Conservation (phyloP, 2,329 filamentous ascomycete genomes). For the Phialemoniopsis sp. region DNA sequence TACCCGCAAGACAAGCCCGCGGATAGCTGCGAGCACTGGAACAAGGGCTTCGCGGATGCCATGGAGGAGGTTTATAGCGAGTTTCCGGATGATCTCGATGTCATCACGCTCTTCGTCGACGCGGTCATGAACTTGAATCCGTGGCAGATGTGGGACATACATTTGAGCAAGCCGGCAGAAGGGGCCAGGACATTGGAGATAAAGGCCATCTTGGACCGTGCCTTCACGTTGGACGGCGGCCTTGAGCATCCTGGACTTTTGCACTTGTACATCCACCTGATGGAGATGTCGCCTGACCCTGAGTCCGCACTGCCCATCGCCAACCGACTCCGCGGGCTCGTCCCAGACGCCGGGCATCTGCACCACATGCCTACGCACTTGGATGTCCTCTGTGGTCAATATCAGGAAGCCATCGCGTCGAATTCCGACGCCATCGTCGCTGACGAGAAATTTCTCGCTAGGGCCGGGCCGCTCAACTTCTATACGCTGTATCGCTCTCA, state of each 20-base stretch:
- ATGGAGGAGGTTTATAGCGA: constrained; percentile 30
- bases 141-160: constrained; percentile 38
- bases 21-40: constrained; percentile 34
- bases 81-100: constrained; percentile 44
- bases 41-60: constrained; percentile 55
- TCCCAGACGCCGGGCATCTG: constrained; percentile 51
- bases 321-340: constrained; percentile 14
- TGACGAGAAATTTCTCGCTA: constrained; percentile 61
- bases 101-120: constrained; percentile 58
- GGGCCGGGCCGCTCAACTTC: constrained; percentile 62
- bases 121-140: constrained; percentile 44
- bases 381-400: constrained; percentile 70
- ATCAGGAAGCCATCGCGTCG: constrained; percentile 59
- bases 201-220: constrained; percentile 54
- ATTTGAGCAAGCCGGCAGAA: constrained; percentile 35
- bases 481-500: constrained; percentile 75
- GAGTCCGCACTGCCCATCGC: constrained; percentile 13
- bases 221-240: constrained; percentile 37
- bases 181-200: constrained; percentile 54
- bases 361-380: constrained; percentile 79
- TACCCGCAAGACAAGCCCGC: constrained; percentile 46
- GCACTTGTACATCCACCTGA: constrained; percentile 50
- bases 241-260: constrained; percentile 60
- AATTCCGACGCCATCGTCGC: constrained; percentile 64
- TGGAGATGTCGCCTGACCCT: constrained; percentile 18